Base-by-base conservation (phyloP, 1,284 basidiomycete species). In the Agroathelia rolfsii region DNA sequence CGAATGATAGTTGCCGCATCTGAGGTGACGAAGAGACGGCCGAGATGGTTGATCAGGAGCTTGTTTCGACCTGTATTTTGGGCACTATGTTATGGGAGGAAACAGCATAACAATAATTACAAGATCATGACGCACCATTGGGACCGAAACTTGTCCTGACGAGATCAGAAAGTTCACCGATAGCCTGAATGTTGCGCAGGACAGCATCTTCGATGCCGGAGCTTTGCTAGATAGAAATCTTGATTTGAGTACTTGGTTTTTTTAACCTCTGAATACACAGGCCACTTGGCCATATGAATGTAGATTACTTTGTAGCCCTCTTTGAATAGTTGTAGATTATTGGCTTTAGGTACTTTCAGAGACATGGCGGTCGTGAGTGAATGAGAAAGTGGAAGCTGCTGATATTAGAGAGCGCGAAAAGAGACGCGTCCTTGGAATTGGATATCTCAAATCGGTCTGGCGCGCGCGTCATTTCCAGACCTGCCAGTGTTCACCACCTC, bases 1-100 rank as follows among this genome's bases (percentile, higher is more conserved):
- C 86, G 76, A 53, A 98, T 93, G 61, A 99, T 98, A 37, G 95
- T 98, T 7, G 95, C 95, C 6, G 95, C 94, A 72, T 99, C 95
- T 30, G 89, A 95, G 18, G 95, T 99, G 38, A 98, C 93, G 59
- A 98, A 98, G 30, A 97, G 69, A 52, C 80, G 75, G 37, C 92
- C 92, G 27, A 99, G 69, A 59, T 98, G 95, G 59, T 96, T 96
- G 62, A 96, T 92, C 50, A 96, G 65, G 40, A 96, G 78, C 59
- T 95, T 96, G 61, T 95, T 96, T 37, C 92, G 74, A 26, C 92
- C 92, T 84, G 40, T 2, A 18, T 35, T 31, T 12, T 7, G 3
- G 25, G 6, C 11, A 32, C 15, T 29, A 30, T 31, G 24, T 35
- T 32, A 39, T 34, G 7, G 2, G 25, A 22, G 17, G 32, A 26